These are phyloP conservation scores for Iodosphaeria phyllophila DNA, from an alignment of 2,329 filamentous ascomycete genomes.

Conservation along the genomic window DNA sequence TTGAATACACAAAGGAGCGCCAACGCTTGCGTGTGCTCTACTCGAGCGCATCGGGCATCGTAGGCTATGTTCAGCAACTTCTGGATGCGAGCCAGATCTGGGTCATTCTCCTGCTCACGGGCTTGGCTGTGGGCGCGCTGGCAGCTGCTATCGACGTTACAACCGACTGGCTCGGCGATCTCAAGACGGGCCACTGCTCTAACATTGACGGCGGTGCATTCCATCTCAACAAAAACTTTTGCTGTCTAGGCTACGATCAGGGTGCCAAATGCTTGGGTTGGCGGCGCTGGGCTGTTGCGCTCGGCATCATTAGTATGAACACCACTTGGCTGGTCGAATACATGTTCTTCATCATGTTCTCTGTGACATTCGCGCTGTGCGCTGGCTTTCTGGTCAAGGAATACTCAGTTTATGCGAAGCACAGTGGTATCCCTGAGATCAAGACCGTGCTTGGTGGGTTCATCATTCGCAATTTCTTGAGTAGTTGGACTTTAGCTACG, in stretches of 20 bases:
- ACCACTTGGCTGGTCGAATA: constrained; percentile 76
- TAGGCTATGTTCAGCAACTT: constrained; percentile 50
- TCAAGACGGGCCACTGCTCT: constrained; percentile 81
- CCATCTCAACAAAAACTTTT: constrained; percentile 81
- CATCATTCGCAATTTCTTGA: constrained; percentile 74
- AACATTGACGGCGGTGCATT: constrained; percentile 62
- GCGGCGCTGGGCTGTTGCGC: constrained; percentile 64
- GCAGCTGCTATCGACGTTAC: constrained; percentile 81
- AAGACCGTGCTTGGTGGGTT: constrained; percentile 92
- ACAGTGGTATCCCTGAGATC: constrained; percentile 94
- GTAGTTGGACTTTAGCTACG: constrained; percentile 71
- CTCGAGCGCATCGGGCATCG: constrained; percentile 46
- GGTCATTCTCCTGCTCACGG: constrained; percentile 73
- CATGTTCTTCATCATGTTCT: constrained; percentile 68
- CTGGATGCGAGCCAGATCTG: constrained; percentile 82
- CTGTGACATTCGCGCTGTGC: constrained; percentile 60
- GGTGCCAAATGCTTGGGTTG: constrained; percentile 70
- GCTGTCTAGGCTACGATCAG: constrained; percentile 81
- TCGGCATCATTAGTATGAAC: constrained; percentile 44
- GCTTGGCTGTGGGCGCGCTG: constrained; percentile 64
- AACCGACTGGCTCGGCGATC: constrained; percentile 81
- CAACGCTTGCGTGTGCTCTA: constrained; percentile 66
- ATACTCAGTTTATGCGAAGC: constrained; percentile 76
- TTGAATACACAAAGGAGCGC: constrained; percentile 92
- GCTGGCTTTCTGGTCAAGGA: constrained; percentile 66